These are phyloP conservation scores for Corchorus capsularis DNA, from an alignment of 345 rosid genomes.

Conservation along the genomic window DNA sequence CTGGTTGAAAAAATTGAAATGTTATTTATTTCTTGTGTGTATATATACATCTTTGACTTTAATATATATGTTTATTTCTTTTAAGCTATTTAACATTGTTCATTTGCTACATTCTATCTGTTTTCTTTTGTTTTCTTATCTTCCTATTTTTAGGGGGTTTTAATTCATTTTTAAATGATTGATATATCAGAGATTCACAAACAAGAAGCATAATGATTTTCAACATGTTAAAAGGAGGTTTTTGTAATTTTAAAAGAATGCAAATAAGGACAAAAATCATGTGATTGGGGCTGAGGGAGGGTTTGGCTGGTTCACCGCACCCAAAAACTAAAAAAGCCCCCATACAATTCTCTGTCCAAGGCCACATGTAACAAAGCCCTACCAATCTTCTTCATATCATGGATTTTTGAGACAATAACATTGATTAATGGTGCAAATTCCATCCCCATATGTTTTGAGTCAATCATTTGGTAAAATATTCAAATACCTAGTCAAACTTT, in stretches of 20 bases:
- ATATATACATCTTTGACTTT: too few species aligned
- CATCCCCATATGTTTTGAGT: too few species aligned
- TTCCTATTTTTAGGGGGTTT: too few species aligned
- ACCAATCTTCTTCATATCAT: background rate
- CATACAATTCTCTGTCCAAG: background rate
- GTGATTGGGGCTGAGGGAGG: background rate
- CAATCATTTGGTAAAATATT: background rate
- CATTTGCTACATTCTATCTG: too few species aligned
- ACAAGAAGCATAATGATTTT: too few species aligned
- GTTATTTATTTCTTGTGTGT: too few species aligned
- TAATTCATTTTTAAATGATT: too few species aligned
- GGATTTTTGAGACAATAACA: background rate
- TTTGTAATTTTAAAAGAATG: background rate
- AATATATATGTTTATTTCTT: too few species aligned
- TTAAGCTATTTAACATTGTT: too few species aligned
- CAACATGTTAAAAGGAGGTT: background rate
- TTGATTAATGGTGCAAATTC: background rate
- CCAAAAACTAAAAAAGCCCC: background rate
- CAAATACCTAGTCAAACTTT: background rate
- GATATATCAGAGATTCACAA: too few species aligned
- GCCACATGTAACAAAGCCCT: slow-evolving; percentile 10
- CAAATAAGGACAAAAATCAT: background rate
- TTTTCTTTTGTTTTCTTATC: too few species aligned
- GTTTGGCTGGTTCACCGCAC: background rate
- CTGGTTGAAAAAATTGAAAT: too few species aligned